A percentile compares a stretch with the other conserved stretches of the same genome.
Conservation (phyloP, 2,329 filamentous ascomycete genomes). For the Pseudofabraea citricarpa region DNA sequence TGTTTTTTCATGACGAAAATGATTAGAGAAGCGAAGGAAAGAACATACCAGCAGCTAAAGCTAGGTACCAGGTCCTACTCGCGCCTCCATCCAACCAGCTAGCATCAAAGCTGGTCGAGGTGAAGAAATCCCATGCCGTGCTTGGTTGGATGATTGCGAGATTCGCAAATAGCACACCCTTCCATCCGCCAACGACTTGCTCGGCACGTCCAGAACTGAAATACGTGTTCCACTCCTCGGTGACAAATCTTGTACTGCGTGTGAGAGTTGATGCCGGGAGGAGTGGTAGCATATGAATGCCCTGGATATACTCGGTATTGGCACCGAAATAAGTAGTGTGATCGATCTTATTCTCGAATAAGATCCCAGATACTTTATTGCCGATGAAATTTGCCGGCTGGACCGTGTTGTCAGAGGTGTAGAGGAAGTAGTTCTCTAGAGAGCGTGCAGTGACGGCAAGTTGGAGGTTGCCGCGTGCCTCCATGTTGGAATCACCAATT, state of each 20-base stretch:
- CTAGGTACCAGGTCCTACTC: constrained; percentile 79
- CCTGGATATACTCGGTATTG: constrained; percentile 66
- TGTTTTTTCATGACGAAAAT: no score
- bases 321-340: constrained; percentile 86
- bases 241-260: constrained; percentile 65
- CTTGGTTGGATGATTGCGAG: constrained; percentile 70
- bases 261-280: constrained; percentile 54
- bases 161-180: constrained; percentile 78
- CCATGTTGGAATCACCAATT: constrained; percentile 71
- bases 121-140: constrained; percentile 72
- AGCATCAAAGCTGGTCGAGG: constrained; percentile 57
- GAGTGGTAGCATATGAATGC: constrained; percentile 29
- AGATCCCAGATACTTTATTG: constrained; percentile 68
- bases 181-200: constrained; percentile 71
- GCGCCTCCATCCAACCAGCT: constrained; percentile 77
- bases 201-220: constrained; percentile 67
- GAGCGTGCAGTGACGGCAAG: constrained; percentile 71
- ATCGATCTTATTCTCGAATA: constrained; percentile 95
- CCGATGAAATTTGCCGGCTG: constrained; percentile 73
- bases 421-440: constrained; percentile 77
- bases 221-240: constrained; percentile 76
- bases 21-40: no score
- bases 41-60: constrained; percentile 62
- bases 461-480: constrained; percentile 74
- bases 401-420: constrained; percentile 62